A percentile compares a stretch with the other conserved stretches of the same genome.
phyloP scores from a whole-genome alignment of 2,329 filamentous ascomycete species.

The Rhynchosporium agropyri region DNA sequence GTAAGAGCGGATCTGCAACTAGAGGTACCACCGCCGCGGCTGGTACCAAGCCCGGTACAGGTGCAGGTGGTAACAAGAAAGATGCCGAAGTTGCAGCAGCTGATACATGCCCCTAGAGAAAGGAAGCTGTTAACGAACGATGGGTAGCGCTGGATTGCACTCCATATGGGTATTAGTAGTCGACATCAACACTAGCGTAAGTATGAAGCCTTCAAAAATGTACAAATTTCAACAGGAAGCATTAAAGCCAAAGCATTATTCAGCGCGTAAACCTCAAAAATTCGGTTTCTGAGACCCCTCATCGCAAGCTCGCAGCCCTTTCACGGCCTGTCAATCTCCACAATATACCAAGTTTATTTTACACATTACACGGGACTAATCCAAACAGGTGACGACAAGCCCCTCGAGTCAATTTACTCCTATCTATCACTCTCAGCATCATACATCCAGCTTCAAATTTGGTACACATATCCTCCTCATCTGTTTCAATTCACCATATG shows the following conservation, averaged over 20 bases:
- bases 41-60: background rate
- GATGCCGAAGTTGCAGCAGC: background rate
- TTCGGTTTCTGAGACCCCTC: background rate
- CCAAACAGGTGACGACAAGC: slow-evolving; percentile 52
- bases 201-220: too few species aligned
- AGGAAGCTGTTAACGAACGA: too few species aligned
- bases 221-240: too few species aligned
- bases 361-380: slow-evolving; percentile 43
- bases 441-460: slow-evolving; percentile 67
- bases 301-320: slow-evolving; percentile 36
- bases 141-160: too few species aligned
- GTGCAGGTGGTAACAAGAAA: background rate
- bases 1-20: slow-evolving; percentile 11
- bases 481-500: slow-evolving; percentile 63
- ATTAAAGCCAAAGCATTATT: background rate
- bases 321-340: slow-evolving; percentile 61
- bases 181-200: too few species aligned
- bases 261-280: background rate
- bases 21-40: background rate
- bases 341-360: slow-evolving; percentile 58
- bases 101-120: background rate
- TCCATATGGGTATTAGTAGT: too few species aligned
- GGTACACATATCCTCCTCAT: slow-evolving; percentile 52
- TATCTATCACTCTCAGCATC: slow-evolving; percentile 44
- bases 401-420: slow-evolving; percentile 53